Evolutionary conservation across 148 eudicot species (phyloP).

Genomic region (Camellia lanceoleosa): DNA sequence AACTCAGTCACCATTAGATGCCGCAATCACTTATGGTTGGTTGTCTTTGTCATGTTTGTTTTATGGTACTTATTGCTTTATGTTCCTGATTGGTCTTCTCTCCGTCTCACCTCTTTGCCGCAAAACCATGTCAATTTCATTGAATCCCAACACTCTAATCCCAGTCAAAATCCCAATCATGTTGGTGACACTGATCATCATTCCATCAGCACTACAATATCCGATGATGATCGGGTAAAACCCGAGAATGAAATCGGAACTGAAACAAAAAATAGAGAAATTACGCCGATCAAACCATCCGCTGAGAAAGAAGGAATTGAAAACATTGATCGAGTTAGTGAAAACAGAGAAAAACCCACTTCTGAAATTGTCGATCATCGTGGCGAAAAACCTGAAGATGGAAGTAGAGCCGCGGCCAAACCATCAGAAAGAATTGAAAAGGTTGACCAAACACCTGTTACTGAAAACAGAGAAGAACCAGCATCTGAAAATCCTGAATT

Average conservation of each 20-base stretch:
- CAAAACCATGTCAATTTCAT: constrained; percentile 8
- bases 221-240: neutral
- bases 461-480: neutral
- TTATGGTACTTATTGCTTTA: constrained; percentile 41
- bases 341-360: neutral
- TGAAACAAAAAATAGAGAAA: neutral
- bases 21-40: constrained; percentile 37
- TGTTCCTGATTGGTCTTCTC: constrained; percentile 36
- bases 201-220: too few species aligned
- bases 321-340: neutral
- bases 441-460: neutral
- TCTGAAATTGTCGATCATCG: neutral
- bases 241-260: too few species aligned
- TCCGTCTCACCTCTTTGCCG: constrained; percentile 5
- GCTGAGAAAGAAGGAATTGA: neutral
- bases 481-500: neutral
- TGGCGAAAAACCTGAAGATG: too few species aligned
- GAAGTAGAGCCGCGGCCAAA: neutral
- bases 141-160: neutral
- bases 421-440: neutral
- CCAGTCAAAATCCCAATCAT: too few species aligned
- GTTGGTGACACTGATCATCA: neutral
- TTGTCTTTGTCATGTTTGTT: constrained; percentile 28
- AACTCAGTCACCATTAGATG: constrained; percentile 10
- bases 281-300: neutral